Evolutionary conservation across 2,329 filamentous ascomycete genomes (phyloP), one percentile per base, ranked within the genome.

Genomic region (Trichoderma harzianum): DNA sequence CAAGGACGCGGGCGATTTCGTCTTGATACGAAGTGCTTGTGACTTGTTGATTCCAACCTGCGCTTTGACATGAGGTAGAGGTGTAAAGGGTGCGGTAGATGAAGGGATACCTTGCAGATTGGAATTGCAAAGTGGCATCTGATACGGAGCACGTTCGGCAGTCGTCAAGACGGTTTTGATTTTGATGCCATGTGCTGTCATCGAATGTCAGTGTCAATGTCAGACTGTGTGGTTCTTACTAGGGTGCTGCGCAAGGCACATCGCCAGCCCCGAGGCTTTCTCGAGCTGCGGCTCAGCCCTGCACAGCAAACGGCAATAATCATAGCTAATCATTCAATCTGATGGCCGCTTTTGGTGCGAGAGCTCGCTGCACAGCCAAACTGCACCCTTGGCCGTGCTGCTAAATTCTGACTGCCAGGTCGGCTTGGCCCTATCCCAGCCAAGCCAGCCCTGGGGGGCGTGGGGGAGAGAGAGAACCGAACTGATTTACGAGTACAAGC

Each of bases 371-470:
- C 66, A 51, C 66, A 69, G 66, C 65, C 66, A 69, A 58, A 32
- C 28, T n/a, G 55, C 28, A 47, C 43, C 43, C 51, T 51, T 64
- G 26, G 43, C 32, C 68, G 53, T 71, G 62, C 62, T 69, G 69
- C 72, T 72, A 68, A 61, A 57, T 55, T 57, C 68, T 73, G 69
- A 73, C 63, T 61, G 66, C 43, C 36, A 55, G 43, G 28, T 63
- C 69, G 36, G 36, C 30, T 60, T 60, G 55, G 55, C 55, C 28
- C 55, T 60, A 60, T 60, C 55, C 30, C 57, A 55, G 34, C 34
- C 34, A 34, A 34, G 32, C 32, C 32, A 36, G 43, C 51, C 61
- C 69, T 55, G 43, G 70, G 39, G 65, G 32, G 36, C 63, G 63
- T 65, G 43, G 39, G 62, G 63, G 62, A 21, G 26, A 32, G 18